Conservation (phyloP, 768 basidiomycete genomes). For the Cyathus striatus region DNA sequence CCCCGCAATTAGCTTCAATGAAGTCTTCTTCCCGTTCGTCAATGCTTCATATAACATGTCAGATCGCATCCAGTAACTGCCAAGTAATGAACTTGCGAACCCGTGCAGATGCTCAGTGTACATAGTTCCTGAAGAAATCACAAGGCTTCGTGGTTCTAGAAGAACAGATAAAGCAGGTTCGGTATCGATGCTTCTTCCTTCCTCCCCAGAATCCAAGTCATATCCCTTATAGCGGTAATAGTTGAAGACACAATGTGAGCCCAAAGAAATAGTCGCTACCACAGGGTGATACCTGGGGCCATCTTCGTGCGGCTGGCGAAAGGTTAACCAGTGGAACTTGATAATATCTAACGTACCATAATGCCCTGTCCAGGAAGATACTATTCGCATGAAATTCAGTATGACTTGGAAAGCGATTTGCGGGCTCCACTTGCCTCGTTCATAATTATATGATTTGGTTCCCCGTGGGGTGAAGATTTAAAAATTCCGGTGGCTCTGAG, state of each 20-base stretch:
- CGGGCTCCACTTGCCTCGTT: conserved; percentile 63
- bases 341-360: conserved; percentile 50
- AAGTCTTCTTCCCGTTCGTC: conserved; percentile 46
- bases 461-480: conserved; percentile 51
- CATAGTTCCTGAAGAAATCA: conserved; percentile 66
- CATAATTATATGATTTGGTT: conserved; percentile 85
- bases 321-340: conserved; percentile 6
- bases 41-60: no score
- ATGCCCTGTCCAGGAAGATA: conserved; percentile 92
- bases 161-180: conserved; percentile 67
- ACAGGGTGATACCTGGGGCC: conserved; percentile 84
- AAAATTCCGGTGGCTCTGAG: conserved; percentile 65
- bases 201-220: conserved; percentile 16
- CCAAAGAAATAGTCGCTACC: conserved; percentile 87
- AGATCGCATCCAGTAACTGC: no score
- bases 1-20: not conserved
- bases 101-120: conserved; percentile 79
- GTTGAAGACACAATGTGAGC: conserved; percentile 78
- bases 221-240: conserved; percentile 62
- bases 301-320: conserved; percentile 81
- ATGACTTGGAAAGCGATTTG: conserved; percentile 3
- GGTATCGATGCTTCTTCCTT: conserved; percentile 55
- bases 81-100: no score
- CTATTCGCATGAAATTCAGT: conserved; percentile 24
- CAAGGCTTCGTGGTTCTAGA: conserved; percentile 80